Evolutionary conservation across 495 filamentous ascomycete genomes (phyloP).

Genomic region (Penicillium simplicissimum): DNA sequence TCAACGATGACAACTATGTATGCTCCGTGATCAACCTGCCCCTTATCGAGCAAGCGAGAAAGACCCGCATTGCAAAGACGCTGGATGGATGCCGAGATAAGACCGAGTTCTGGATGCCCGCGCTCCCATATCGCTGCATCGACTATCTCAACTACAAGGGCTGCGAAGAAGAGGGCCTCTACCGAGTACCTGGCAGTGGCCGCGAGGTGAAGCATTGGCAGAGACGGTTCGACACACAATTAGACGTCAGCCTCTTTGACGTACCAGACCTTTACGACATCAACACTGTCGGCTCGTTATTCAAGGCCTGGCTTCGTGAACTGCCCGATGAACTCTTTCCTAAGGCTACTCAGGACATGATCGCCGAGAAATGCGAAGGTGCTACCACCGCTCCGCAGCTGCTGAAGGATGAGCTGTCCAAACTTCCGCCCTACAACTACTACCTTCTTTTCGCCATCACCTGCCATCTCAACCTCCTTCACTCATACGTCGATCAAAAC

Average conservation of each 20-base stretch:
- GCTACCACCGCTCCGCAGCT: slow-evolving; percentile 74
- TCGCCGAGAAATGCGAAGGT: slow-evolving; percentile 72
- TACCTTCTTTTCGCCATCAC: slow-evolving; percentile 95
- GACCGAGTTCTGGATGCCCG: slow-evolving; percentile 97
- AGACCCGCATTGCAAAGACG: slow-evolving; percentile 81
- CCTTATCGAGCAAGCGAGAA: slow-evolving; percentile 79
- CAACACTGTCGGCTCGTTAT: slow-evolving; percentile 88
- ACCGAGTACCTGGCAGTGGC: slow-evolving; percentile 82
- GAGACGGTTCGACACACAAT: slow-evolving; percentile 80
- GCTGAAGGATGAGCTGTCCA: slow-evolving; percentile 86
- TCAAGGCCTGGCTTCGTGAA: slow-evolving; percentile 92
- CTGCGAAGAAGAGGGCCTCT: slow-evolving; percentile 86
- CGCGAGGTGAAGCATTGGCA: slow-evolving; percentile 86
- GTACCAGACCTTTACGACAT: slow-evolving; percentile 85
- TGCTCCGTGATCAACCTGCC: slow-evolving; percentile 77
- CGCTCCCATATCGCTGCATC: slow-evolving; percentile 86
- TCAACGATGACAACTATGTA: slow-evolving; percentile 75
- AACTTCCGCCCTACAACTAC: slow-evolving; percentile 88
- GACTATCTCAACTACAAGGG: slow-evolving; percentile 93
- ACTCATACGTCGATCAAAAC: slow-evolving; percentile 82
- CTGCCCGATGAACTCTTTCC: slow-evolving; percentile 90
- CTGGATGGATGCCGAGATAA: slow-evolving; percentile 84
- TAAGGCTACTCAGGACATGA: slow-evolving; percentile 70
- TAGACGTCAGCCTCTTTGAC: slow-evolving; percentile 82
- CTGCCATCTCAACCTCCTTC: slow-evolving; percentile 84